Evolutionary conservation across 495 filamentous ascomycete genomes (phyloP).

Genomic region (Aspergillus cavernicola): DNA sequence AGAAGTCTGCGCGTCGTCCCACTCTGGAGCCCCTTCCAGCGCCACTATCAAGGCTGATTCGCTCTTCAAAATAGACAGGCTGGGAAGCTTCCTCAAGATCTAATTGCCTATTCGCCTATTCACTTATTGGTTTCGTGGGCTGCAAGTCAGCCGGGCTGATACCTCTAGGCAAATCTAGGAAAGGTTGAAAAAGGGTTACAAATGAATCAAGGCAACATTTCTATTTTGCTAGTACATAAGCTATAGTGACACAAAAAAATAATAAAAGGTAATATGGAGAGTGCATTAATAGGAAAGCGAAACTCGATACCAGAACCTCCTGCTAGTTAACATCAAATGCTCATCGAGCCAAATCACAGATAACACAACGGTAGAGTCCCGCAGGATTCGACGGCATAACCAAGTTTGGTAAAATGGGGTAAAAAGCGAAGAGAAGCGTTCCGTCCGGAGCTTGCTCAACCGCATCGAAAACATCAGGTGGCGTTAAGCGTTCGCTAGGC

Average conservation of each 20-base stretch:
- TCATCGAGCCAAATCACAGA: slow-evolving; percentile 27
- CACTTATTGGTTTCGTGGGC: too few species aligned
- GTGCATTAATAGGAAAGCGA: slow-evolving; percentile 18
- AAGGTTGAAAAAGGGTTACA: slow-evolving; percentile 15
- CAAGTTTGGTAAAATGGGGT: slow-evolving; percentile 16
- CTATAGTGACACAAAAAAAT: slow-evolving; percentile 17
- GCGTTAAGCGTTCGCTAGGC: slow-evolving; percentile 6
- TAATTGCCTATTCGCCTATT: too few species aligned
- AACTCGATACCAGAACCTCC: slow-evolving; percentile 32
- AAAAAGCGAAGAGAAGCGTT: slow-evolving; percentile 24
- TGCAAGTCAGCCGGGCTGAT: not conserved
- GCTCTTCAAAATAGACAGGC: not conserved
- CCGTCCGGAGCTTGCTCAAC: slow-evolving; percentile 24
- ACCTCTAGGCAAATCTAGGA: not conserved
- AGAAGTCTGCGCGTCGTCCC: slow-evolving; percentile 20
- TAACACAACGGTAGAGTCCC: slow-evolving; percentile 25
- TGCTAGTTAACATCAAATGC: slow-evolving; percentile 21
- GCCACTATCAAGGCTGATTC: slow-evolving; percentile 9
- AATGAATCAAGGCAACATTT: slow-evolving; percentile 9
- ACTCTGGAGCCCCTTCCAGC: slow-evolving; percentile 13
- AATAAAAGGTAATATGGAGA: slow-evolving; percentile 5
- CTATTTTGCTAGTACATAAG: slow-evolving; percentile 15
- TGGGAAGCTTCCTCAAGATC: not conserved
- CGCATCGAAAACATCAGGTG: slow-evolving; percentile 16
- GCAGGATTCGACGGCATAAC: slow-evolving; percentile 11